phyloP scores from a whole-genome alignment of 2,329 filamentous ascomycete genomes.

The Pseudocercospora musae region DNA sequence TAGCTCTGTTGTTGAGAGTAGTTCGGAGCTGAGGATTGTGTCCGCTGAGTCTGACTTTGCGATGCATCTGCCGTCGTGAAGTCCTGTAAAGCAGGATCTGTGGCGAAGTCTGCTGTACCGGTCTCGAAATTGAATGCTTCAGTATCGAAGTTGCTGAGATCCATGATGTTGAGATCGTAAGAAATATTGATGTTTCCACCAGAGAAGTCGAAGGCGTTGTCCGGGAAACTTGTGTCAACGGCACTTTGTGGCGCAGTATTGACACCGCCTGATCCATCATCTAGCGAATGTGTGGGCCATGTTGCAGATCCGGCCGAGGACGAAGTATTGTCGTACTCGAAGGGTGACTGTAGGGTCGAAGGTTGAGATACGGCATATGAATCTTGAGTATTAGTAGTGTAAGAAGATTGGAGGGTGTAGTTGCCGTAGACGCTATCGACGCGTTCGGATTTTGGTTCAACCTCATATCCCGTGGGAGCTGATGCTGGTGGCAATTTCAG shows the following conservation, averaged over 20 bases:
- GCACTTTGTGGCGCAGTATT: conserved; percentile 17
- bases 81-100: conserved; percentile 27
- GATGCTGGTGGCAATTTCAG: conserved; percentile 22
- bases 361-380: conserved; percentile 12
- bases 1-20: not conserved
- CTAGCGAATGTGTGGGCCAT: conserved; percentile 23
- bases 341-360: conserved; percentile 30
- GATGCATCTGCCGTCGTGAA: conserved; percentile 5
- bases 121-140: conserved; percentile 31
- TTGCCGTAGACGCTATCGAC: conserved; percentile 27
- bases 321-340: conserved; percentile 31
- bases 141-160: conserved; percentile 29
- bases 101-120: conserved; percentile 15
- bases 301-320: conserved; percentile 22
- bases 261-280: conserved; percentile 11
- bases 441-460: conserved; percentile 16
- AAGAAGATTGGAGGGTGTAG: conserved; percentile 8
- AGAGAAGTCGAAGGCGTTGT: conserved; percentile 42
- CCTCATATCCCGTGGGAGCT: conserved; percentile 1
- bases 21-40: not conserved
- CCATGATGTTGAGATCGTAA: conserved; percentile 34
- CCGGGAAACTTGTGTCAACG: conserved; percentile 20
- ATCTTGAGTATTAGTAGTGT: conserved; percentile 1
- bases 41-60: conserved; percentile 1
- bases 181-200: conserved; percentile 41